Base-by-base conservation (phyloP, 345 rosid species). In the Murraya koenigii region DNA sequence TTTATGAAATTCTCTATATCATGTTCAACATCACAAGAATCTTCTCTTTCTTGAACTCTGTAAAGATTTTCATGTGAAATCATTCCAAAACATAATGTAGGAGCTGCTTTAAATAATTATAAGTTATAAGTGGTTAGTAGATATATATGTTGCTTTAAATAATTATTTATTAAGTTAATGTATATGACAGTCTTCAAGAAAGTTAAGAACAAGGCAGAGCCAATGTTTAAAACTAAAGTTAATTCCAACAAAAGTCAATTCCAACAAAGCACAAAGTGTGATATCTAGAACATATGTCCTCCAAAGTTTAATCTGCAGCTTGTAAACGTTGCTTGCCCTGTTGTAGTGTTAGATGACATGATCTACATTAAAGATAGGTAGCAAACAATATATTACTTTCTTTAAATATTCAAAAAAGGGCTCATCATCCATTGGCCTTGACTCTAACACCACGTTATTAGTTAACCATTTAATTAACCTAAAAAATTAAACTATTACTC, bases 141-240 rank as follows among this genome's bases (percentile, higher is more conserved):
- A 32, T 54, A n/a, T 58, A 33, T 33, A 3, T 33, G 35, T 33
- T 1, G 35, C 35, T 33, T 3, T 33, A 33, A 2, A 33, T 59
- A 25, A 30, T 68, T 30, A 7, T 76, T 38, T 60, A n/a, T 44
- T 7, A 72, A 74, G 44, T 14, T 7, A 38, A 52, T 25, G 8
- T 11, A 65, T n/a, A 26, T 15, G 22, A 41, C 1, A 77, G 58
- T 19, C 52, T 88, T 90, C 78, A 89, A 79, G 81, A 88, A 89
- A 81, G 81, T 88, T 59, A 94, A 85, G 68, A 93, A 94, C 70
- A 90, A 69, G 58, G 85, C 83, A 84, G 88, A 89, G n/a, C 89
- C 87, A 72, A 77, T 72, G 82, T 94, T 92, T 87, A 89, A 87
- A 79, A 91, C 64, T 30, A 91, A 58, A 68, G 89, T 78, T 22